Conservation (phyloP, 306 rosid genomes). For the Amphicarpaea edgeworthii region DNA sequence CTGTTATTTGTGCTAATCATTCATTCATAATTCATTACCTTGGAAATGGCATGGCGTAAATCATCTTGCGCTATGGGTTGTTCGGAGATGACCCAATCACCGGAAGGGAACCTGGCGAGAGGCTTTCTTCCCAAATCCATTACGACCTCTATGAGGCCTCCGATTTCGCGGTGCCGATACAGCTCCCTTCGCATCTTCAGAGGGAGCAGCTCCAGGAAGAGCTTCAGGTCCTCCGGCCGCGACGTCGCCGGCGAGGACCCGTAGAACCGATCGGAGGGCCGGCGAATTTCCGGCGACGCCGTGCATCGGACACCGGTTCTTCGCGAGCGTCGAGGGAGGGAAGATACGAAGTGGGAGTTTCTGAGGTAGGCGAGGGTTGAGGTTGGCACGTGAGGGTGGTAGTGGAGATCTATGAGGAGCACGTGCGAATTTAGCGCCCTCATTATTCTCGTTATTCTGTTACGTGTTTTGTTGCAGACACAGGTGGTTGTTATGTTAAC, state of each 20-base stretch:
- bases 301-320: conserved; percentile 53
- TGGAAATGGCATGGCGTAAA: conserved; percentile 82
- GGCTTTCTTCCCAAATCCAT: conserved; percentile 97
- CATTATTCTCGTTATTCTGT: conserved; percentile 45
- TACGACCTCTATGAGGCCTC: conserved; percentile 84
- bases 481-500: not conserved
- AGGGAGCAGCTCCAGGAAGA: conserved; percentile 81
- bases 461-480: not conserved
- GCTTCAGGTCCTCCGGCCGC: conserved; percentile 62
- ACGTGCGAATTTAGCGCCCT: conserved; percentile 71
- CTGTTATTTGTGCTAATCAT: not conserved
- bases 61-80: conserved; percentile 66
- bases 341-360: conserved; percentile 43
- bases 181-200: conserved; percentile 69
- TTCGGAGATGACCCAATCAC: conserved; percentile 90
- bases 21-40: conserved; percentile 72
- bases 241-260: conserved; percentile 60
- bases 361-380: conserved; percentile 58
- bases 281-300: conserved; percentile 70
- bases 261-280: conserved; percentile 80
- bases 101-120: conserved; percentile 88
- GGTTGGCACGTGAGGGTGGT: conserved; percentile 54
- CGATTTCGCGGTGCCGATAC: conserved; percentile 65
- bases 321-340: conserved; percentile 56
- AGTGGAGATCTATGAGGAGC: conserved; percentile 73